A percentile compares a stretch with the other conserved stretches of the same genome.
phyloP scores from a whole-genome alignment of 345 rosid species.

The Syzygium aqueum region DNA sequence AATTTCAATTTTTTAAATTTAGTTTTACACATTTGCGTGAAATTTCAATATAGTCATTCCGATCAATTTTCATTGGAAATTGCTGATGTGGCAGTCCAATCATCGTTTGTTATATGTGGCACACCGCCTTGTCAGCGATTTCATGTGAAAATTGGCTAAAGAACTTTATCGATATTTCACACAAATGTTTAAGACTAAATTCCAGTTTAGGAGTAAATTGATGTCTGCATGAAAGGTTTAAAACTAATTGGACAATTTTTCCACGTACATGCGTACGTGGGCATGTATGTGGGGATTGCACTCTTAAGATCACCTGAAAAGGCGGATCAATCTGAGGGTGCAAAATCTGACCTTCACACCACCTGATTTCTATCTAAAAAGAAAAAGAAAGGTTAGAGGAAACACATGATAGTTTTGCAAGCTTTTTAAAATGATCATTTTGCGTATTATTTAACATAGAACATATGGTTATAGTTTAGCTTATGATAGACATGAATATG shows the following conservation, averaged over 20 bases:
- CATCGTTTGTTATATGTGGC: rapidly evolving
- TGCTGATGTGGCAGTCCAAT: rapidly evolving
- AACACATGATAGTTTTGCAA: neutral
- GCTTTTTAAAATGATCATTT: neutral
- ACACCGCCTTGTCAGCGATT: rapidly evolving
- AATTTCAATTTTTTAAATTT: neutral
- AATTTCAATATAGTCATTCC: neutral
- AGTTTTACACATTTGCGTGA: rapidly evolving
- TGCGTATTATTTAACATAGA: neutral
- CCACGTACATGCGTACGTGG: neutral
- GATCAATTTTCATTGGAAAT: neutral
- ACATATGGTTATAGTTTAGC: neutral
- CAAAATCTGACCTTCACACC: neutral
- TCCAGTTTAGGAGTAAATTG: rapidly evolving
- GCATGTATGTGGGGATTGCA: neutral
- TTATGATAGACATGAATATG: neutral
- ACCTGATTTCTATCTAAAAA: neutral
- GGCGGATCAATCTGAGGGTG: neutral
- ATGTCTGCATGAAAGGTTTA: neutral
- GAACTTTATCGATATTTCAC: rapidly evolving
- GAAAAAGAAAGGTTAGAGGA: neutral
- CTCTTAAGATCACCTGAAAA: neutral
- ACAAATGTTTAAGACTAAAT: rapidly evolving
- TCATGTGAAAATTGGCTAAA: rapidly evolving
- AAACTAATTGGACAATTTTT: neutral